Conservation (phyloP, 2,329 filamentous ascomycete genomes). For the Didymosphaeria variabile region DNA sequence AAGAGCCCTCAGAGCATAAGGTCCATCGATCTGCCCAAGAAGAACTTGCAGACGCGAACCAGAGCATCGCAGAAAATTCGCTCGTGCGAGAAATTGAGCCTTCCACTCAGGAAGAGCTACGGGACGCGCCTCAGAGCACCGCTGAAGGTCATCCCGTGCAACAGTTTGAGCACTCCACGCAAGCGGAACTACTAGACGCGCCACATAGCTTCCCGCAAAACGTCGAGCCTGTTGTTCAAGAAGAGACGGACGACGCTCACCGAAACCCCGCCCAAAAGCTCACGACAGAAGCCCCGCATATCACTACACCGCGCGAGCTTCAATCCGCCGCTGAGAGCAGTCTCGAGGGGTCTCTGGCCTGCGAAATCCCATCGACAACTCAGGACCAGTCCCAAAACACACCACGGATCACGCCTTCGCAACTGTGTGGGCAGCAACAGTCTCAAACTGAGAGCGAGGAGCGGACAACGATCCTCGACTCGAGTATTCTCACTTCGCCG, state of each 20-base stretch:
- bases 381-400: neutral
- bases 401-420: neutral
- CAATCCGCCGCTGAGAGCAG: neutral
- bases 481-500: neutral
- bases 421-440: neutral
- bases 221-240: neutral
- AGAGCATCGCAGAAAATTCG: neutral
- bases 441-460: neutral
- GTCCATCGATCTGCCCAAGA: conserved; percentile 4
- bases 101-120: neutral
- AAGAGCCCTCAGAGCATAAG: neutral
- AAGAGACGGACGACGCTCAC: neutral
- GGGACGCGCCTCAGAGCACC: neutral
- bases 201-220: neutral
- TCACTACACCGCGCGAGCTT: too few relatives aligned
- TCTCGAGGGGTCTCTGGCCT: neutral
- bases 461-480: conserved; percentile 4
- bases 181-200: neutral
- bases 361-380: neutral
- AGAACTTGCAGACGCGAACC: neutral
- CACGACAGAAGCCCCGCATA: neutral
- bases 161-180: neutral
- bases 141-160: neutral
- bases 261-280: neutral
- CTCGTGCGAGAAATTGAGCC: neutral